These are phyloP conservation scores for Boletus insuetus DNA, from an alignment of 768 basidiomycete genomes.

Conservation along the genomic window DNA sequence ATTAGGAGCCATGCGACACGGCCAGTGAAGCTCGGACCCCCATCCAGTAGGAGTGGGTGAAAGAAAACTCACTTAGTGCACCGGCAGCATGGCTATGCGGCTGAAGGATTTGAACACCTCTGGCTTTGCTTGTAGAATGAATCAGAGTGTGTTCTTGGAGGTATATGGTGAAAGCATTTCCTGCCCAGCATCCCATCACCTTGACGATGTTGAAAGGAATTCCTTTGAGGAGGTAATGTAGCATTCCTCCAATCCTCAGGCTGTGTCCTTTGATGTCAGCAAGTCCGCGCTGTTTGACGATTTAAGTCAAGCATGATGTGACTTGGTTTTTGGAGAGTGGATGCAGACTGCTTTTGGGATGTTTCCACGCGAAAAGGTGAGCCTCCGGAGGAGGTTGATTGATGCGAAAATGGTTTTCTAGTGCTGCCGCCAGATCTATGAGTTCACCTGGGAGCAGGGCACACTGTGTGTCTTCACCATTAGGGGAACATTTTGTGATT, in stretches of 20 bases:
- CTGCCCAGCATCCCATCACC: neutral
- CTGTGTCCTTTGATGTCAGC: neutral
- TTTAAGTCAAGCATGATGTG: neutral
- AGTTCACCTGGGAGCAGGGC: neutral
- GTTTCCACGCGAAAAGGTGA: neutral
- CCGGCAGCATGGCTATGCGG: neutral
- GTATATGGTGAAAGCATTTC: neutral
- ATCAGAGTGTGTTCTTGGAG: neutral
- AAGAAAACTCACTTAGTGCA: neutral
- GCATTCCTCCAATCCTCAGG: neutral
- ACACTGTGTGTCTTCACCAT: neutral
- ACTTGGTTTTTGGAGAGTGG: neutral
- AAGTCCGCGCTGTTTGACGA: neutral
- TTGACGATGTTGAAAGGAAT: neutral
- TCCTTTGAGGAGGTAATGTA: neutral
- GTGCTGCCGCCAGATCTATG: neutral
- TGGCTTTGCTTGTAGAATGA: too few relatives aligned
- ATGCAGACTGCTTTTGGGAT: neutral
- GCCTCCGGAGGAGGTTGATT: neutral
- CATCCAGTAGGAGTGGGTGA: neutral
- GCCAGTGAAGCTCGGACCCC: neutral
- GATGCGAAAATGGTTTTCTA: neutral
- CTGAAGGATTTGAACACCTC: too few relatives aligned
- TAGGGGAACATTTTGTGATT: neutral
- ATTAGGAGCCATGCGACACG: neutral